phyloP scores from a whole-genome alignment of 2,329 filamentous ascomycete species.

The Sclerotinia nivalis region DNA sequence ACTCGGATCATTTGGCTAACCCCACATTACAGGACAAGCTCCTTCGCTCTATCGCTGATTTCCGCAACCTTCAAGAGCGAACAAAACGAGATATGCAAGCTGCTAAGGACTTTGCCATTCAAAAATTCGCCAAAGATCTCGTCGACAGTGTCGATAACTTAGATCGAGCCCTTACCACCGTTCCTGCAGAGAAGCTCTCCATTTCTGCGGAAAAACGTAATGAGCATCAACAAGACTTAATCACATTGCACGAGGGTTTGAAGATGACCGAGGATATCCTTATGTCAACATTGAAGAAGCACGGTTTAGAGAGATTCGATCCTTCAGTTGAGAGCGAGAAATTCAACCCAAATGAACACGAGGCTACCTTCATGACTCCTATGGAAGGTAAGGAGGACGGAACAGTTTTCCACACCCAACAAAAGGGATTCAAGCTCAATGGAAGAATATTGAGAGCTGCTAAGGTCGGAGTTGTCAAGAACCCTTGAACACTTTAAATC shows the following conservation, averaged over 20 bases:
- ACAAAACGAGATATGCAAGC: conserved; percentile 85
- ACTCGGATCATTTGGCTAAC: conserved; percentile 18
- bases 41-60: conserved; percentile 90
- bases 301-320: conserved; percentile 87
- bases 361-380: conserved; percentile 93
- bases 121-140: conserved; percentile 90
- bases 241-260: conserved; percentile 81
- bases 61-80: conserved; percentile 96
- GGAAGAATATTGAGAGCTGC: conserved; percentile 85
- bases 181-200: conserved; percentile 71
- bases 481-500: conserved; percentile 43
- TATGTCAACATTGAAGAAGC: conserved; percentile 85
- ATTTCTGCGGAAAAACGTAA: conserved; percentile 49
- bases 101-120: conserved; percentile 90
- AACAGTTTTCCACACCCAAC: conserved; percentile 87
- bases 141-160: conserved; percentile 96
- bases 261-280: conserved; percentile 94
- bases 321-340: conserved; percentile 71
- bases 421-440: conserved; percentile 94
- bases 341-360: conserved; percentile 95
- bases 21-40: conserved; percentile 76
- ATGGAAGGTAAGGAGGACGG: conserved; percentile 86
- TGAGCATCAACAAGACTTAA: conserved; percentile 67
- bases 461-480: conserved; percentile 96
- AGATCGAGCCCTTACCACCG: conserved; percentile 82